These are phyloP conservation scores for Lentinus brumalis DNA, from an alignment of 768 basidiomycete species.

Conservation along the genomic window DNA sequence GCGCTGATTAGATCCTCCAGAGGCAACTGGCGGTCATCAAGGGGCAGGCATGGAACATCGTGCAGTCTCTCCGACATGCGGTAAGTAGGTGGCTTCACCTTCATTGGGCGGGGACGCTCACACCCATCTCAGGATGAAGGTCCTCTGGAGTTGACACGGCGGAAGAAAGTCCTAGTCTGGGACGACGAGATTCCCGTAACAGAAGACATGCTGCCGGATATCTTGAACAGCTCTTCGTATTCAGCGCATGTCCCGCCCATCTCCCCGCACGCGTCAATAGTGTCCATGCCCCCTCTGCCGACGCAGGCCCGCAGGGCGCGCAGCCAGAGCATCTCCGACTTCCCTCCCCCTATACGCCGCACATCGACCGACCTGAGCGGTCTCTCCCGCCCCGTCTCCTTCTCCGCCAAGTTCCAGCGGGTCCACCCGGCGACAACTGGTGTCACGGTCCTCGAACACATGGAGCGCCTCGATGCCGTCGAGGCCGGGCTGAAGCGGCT, in stretches of 20 bases:
- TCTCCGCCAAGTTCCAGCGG: constrained; percentile 80
- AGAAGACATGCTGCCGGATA: constrained; percentile 50
- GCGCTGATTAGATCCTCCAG: constrained; percentile 36
- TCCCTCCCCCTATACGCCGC: constrained; percentile 68
- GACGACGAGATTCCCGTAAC: constrained; percentile 80
- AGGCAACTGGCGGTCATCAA: constrained; percentile 92
- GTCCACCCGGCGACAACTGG: constrained; percentile 87
- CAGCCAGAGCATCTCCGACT: constrained; percentile 65
- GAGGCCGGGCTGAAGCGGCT: constrained; percentile 78
- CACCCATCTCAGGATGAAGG: constrained; percentile 31
- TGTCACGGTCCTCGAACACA: constrained; percentile 80
- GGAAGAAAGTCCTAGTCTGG: constrained; percentile 80
- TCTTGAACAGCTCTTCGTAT: constrained; percentile 32
- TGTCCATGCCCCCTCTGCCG: constrained; percentile 58
- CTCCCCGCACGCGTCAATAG: constrained; percentile 65
- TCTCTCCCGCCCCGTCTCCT: constrained; percentile 74
- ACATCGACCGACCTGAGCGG: constrained; percentile 66
- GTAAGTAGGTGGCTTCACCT: constrained; percentile 43
- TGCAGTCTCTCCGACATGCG: constrained; percentile 77
- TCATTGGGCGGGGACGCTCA: not conserved
- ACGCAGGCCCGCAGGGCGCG: constrained; percentile 55
- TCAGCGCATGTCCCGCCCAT: constrained; percentile 28
- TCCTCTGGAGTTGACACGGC: constrained; percentile 87
- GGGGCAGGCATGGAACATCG: constrained; percentile 89
- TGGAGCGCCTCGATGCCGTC: constrained; percentile 82